phyloP scores from a whole-genome alignment of 345 rosid species.

The Corchorus capsularis region DNA sequence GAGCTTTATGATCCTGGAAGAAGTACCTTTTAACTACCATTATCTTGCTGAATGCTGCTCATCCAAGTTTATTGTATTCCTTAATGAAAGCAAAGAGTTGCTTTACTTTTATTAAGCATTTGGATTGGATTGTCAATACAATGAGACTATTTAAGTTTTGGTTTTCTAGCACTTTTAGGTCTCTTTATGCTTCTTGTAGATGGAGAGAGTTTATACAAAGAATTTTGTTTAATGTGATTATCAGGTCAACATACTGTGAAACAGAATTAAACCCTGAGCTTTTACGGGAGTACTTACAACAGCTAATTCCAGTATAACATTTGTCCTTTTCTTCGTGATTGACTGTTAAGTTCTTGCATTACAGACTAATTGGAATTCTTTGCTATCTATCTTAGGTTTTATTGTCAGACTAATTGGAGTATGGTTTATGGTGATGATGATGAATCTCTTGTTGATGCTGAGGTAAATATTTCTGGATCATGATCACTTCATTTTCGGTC shows the following conservation, averaged over 20 bases:
- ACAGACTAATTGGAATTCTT: neutral
- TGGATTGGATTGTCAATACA: neutral
- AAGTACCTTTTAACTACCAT: neutral
- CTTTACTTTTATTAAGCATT: neutral
- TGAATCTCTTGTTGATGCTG: constrained; percentile 80
- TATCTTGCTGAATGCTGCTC: neutral
- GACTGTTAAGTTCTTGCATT: constrained; percentile 7
- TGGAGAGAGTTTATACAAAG: neutral
- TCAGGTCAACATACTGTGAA: constrained; percentile 91
- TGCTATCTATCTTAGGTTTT: constrained; percentile 46
- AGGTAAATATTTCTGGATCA: constrained; percentile 47
- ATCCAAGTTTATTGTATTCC: neutral
- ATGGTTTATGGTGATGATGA: constrained; percentile 97
- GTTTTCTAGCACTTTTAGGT: neutral
- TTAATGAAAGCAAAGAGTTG: neutral
- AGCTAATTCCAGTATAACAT: constrained; percentile 65
- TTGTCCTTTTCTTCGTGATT: constrained; percentile 17
- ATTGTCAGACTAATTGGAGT: constrained; percentile 76
- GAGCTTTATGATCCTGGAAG: neutral
- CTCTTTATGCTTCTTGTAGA: neutral
- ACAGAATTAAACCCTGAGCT: constrained; percentile 72
- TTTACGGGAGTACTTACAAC: constrained; percentile 79
- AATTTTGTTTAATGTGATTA: constrained; percentile 14
- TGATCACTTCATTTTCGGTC: neutral
- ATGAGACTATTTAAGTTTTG: neutral